Base-by-base conservation (phyloP, 345 rosid species). In the Brassica nigra region DNA sequence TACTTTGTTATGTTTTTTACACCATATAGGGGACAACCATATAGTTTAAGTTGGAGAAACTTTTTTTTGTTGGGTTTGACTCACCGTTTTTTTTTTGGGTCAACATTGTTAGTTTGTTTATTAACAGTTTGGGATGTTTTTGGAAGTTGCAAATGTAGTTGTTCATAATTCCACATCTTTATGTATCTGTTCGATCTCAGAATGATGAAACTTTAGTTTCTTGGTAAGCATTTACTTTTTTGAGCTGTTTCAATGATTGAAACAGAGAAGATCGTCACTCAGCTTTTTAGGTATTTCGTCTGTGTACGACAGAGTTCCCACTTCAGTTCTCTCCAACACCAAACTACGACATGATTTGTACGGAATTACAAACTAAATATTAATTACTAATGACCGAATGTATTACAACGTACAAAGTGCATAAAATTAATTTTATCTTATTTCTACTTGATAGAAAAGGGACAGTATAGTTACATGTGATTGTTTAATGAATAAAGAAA, bases 241-340 rank as follows among this genome's bases (percentile, higher is more conserved):
- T 79, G 75, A 74, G 70, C 75, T 79, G 78, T 74, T 34, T 79
- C 64, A 74, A 74, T 79, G 78, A 74, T 79, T 79, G 75, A 79
- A 73, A 68, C 8, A 62, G 47, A 42, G 74, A 73, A 74, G 78
- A 63, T 18, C 70, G 58, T 47, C 57, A 62, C 75, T 47, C 65
- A 27, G 70, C 65, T 28, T 47, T 66, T 67, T 66, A 79, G 52
- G 82, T 73, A 78, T 62, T 67, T 78, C 49, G 73, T 18, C 82
- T 72, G 77, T 79, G 78, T 67, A 79, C 78, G 69, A 73, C 70
- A 73, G 74, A 73, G 74, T 67, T 79, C 65, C 78, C 78, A 73
- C 74, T 61, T 31, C 74, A n/a, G 47, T 37, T 78, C 68, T 66
- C 68, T 58, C 6, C 2, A 23, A 16, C 44, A 66, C 69, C 39